These are phyloP conservation scores for Thalassiosira mediterranea DNA, from an alignment of 352 stramenopile genomes.

Conservation along the genomic window DNA sequence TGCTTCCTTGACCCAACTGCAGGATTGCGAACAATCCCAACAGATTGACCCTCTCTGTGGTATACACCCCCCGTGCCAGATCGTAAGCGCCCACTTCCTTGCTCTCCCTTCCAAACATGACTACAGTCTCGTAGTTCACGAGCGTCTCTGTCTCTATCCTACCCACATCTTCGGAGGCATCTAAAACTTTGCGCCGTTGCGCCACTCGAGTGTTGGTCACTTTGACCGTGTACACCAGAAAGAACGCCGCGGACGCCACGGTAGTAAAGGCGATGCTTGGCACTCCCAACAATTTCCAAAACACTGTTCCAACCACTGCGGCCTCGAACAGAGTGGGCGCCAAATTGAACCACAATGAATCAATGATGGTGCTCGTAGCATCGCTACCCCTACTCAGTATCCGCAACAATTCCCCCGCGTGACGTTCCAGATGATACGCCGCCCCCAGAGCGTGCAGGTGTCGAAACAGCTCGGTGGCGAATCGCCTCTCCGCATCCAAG, in stretches of 20 bases:
- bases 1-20: slow-evolving; percentile 43
- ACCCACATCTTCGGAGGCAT: slow-evolving; percentile 43
- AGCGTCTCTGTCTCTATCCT: slow-evolving; percentile 52
- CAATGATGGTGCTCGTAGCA: slow-evolving; percentile 37
- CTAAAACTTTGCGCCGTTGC: slow-evolving; percentile 35
- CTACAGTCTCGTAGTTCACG: slow-evolving; percentile 55
- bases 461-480: slow-evolving; percentile 29
- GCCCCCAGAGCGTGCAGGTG: slow-evolving; percentile 34
- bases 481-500: slow-evolving; percentile 43
- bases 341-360: slow-evolving; percentile 41
- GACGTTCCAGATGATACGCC: slow-evolving; percentile 48
- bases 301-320: slow-evolving; percentile 33
- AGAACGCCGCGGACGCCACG: slow-evolving; percentile 19
- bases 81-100: slow-evolving; percentile 39
- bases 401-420: slow-evolving; percentile 40
- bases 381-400: slow-evolving; percentile 39
- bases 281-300: slow-evolving; percentile 52
- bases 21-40: slow-evolving; percentile 44
- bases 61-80: slow-evolving; percentile 32
- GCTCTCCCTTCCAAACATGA: slow-evolving; percentile 45
- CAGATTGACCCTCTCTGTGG: slow-evolving; percentile 42
- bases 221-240: slow-evolving; percentile 31
- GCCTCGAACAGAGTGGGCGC: slow-evolving; percentile 45
- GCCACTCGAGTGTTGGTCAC: slow-evolving; percentile 41
- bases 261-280: slow-evolving; percentile 38